These are phyloP conservation scores for Setomelanomma holmii DNA, from an alignment of 2,329 filamentous ascomycete genomes.

Conservation along the genomic window DNA sequence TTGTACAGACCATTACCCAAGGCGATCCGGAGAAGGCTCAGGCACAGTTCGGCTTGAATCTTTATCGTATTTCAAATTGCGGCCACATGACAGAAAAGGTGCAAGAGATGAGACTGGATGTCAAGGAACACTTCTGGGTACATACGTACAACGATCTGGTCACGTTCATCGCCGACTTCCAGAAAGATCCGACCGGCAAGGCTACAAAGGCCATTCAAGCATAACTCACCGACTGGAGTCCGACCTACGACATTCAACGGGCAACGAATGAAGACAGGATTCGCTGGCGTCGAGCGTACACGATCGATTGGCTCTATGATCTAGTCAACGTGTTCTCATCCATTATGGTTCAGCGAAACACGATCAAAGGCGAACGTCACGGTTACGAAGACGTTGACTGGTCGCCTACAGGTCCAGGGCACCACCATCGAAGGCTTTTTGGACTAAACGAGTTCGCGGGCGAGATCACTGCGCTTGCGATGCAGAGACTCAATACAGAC, in stretches of 20 bases:
- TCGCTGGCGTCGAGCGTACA: slow-evolving; percentile 58
- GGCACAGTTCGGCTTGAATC: too few relatives aligned
- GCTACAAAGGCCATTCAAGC: slow-evolving; percentile 55
- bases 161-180: slow-evolving; percentile 57
- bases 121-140: slow-evolving; percentile 55
- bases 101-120: slow-evolving; percentile 39
- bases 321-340: slow-evolving; percentile 57
- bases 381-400: slow-evolving; percentile 51
- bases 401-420: slow-evolving; percentile 51
- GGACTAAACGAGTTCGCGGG: slow-evolving; percentile 58
- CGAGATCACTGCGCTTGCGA: slow-evolving; percentile 54
- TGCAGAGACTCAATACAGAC: slow-evolving; percentile 53
- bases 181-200: slow-evolving; percentile 54
- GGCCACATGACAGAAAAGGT: slow-evolving; percentile 15
- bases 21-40: slow-evolving; percentile 50
- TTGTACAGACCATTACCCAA: slow-evolving; percentile 52
- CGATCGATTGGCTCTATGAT: slow-evolving; percentile 62
- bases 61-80: slow-evolving; percentile 22
- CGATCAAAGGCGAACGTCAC: slow-evolving; percentile 43
- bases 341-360: slow-evolving; percentile 51
- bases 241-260: slow-evolving; percentile 47
- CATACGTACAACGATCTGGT: slow-evolving; percentile 53
- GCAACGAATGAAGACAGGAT: slow-evolving; percentile 52
- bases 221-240: slow-evolving; percentile 53
- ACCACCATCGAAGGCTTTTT: slow-evolving; percentile 50